These are phyloP conservation scores for Talaromyces albobiverticillius DNA, from an alignment of 2,329 filamentous ascomycete genomes.

Conservation along the genomic window DNA sequence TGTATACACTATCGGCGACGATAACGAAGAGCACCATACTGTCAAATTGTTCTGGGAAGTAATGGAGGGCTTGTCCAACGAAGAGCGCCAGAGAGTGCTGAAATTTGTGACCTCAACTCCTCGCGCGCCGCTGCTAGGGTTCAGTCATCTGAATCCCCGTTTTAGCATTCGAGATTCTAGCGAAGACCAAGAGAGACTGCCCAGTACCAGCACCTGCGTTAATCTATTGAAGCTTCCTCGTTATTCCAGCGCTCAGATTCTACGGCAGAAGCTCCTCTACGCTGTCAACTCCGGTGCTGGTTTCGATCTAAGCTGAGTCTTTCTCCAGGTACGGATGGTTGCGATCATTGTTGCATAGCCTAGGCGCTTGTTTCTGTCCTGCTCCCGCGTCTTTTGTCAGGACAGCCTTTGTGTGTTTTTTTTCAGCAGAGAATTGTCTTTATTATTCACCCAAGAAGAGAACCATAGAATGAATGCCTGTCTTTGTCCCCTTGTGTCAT, in stretches of 20 bases:
- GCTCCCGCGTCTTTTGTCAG: not conserved
- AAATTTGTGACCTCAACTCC: constrained; percentile 97
- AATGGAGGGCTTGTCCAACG: constrained; percentile 71
- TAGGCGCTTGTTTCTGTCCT: constrained; percentile 22
- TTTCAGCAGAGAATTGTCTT: not conserved
- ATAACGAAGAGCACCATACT: constrained; percentile 79
- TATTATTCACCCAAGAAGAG: not conserved
- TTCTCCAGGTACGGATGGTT: not conserved
- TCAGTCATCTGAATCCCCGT: constrained; percentile 75
- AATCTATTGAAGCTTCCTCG: constrained; percentile 89
- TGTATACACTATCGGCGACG: constrained; percentile 84
- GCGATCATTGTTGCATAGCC: constrained; percentile 27
- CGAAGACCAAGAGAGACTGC: constrained; percentile 70
- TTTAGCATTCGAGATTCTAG: constrained; percentile 90
- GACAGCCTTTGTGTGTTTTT: not conserved
- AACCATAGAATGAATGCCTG: not conserved
- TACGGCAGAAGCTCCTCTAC: constrained; percentile 82
- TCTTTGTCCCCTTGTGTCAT: not conserved
- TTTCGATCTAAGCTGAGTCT: constrained; percentile 67
- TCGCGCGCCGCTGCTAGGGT: constrained; percentile 82
- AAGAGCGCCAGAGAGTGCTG: constrained; percentile 77
- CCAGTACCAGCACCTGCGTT: constrained; percentile 93
- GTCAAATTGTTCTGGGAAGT: constrained; percentile 89
- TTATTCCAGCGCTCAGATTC: constrained; percentile 63
- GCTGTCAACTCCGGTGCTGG: constrained; percentile 86